Percentiles rank a stretch among this genome's conserved stretches.
Evolutionary conservation across 805 yeast species (phyloP).

Genomic region (Lipomyces lipofer): DNA sequence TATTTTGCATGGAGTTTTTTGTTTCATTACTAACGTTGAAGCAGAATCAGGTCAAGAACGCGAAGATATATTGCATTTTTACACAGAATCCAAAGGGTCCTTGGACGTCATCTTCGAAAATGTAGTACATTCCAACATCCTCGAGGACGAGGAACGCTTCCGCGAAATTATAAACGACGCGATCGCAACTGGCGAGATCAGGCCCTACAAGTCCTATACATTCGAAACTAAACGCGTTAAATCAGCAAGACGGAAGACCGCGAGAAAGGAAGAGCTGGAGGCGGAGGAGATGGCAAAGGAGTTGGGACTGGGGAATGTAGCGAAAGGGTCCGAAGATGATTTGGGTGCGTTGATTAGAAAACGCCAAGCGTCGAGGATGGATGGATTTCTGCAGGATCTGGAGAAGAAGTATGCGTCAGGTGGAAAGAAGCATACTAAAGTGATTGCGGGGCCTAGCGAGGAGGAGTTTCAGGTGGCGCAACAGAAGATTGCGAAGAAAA

Average conservation of each 20-base stretch:
- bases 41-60: conserved; percentile 39
- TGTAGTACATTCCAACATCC: conserved; percentile 74
- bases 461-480: conserved; percentile 16
- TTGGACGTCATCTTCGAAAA: conserved; percentile 67
- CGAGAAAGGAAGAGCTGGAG: conserved; percentile 45
- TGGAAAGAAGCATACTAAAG: conserved; percentile 5
- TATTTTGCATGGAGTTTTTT: too few relatives aligned
- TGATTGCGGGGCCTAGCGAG: conserved; percentile 8
- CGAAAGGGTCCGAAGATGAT: conserved; percentile 35
- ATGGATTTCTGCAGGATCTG: conserved; percentile 35
- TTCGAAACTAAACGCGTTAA: conserved; percentile 47
- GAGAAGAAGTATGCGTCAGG: conserved; percentile 39
- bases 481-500: conserved; percentile 6
- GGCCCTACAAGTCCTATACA: conserved; percentile 49
- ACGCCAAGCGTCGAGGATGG: conserved; percentile 36
- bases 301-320: conserved; percentile 39
- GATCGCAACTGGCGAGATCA: conserved; percentile 44
- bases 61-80: conserved; percentile 61
- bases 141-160: conserved; percentile 62
- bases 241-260: conserved; percentile 47
- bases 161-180: conserved; percentile 52
- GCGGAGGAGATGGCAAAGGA: conserved; percentile 63
- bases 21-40: not conserved
- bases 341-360: conserved; percentile 43
- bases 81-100: conserved; percentile 64